Base-by-base conservation (phyloP, 1,139 yeast species). In the Hansenula sp. region DNA sequence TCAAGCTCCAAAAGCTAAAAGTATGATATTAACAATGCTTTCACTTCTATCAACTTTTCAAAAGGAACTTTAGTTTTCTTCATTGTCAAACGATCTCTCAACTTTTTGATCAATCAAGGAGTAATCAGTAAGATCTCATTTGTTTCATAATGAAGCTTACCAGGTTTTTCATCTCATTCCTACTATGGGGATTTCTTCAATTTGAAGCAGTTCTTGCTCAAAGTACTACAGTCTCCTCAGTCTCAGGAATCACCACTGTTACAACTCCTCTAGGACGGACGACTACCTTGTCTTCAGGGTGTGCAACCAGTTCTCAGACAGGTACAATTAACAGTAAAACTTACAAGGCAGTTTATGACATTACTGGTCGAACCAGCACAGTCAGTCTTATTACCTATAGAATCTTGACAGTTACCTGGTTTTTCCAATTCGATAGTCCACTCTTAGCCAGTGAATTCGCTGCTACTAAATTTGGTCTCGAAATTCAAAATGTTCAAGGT, bases 351-450 rank as follows among this genome's bases (percentile, higher is more conserved):
- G 5, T 25, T n/a, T 40, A 46, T 26, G 35, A 37, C 6, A 26
- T 46, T 25, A 14, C 22, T 2, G 46, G 35, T 21, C 27, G 20
- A 28, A 43, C 46, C 2, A 22, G 27, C 17, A 39, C 40, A 20
- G 10, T 14, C 13, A 8, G 8, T 6, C 9, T 36, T 4, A 22
- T 25, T 10, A 20, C 11, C 8, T 21, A 18, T 14, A 31, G 37
- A 27, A 29, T 35, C 9, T 31, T 36, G 21, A 37, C 45, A 10
- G n/a, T 47, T 24, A 46, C 45, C 5, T 49, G 53, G 53, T 47
- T 39, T 38, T 47, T 49, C 41, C 37, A 36, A 30, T 49, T 49
- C 26, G 39, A 34, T 13, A 41, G 43, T 4, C 20, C 36, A 5
- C 19, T 42, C 3, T 26, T 37, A 29, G 51, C 51, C 21, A 17